A percentile compares a stretch with the other conserved stretches of the same genome.
These are phyloP conservation scores for Cutaneotrichosporon cyanovorans DNA, from an alignment of 1,284 basidiomycete genomes.

Conservation along the genomic window DNA sequence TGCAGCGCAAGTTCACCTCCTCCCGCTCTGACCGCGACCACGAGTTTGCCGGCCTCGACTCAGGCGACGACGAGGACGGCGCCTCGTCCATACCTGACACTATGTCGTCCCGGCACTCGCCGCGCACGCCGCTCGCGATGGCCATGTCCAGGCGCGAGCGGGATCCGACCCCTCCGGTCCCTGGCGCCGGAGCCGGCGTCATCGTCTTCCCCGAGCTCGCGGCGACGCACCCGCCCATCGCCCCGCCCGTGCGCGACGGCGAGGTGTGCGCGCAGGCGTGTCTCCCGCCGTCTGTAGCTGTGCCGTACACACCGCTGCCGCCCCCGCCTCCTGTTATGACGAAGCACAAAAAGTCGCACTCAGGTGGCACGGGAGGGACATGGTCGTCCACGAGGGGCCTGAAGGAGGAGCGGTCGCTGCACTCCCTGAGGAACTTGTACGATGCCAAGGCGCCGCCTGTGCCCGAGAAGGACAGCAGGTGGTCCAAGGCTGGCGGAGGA, in stretches of 20 bases:
- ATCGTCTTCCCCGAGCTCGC: conserved; percentile 23
- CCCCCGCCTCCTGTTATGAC: conserved; percentile 5
- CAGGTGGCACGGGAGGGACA: neutral
- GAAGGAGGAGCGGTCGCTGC: neutral
- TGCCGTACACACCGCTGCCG: conserved; percentile 12
- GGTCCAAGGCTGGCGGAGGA: no score
- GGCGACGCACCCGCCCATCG: conserved; percentile 6
- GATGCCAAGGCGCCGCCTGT: conserved; percentile 2
- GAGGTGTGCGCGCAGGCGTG: conserved; percentile 16
- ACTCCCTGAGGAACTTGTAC: conserved; percentile 4
- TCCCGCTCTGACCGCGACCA: neutral
- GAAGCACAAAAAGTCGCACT: neutral
- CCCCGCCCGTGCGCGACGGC: conserved; percentile 9
- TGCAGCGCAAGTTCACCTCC: conserved; percentile 1
- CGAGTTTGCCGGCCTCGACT: conserved; percentile 4
- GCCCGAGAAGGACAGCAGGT: neutral
- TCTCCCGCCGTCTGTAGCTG: conserved; percentile 10
- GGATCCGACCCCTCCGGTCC: neutral
- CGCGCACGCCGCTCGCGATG: conserved; percentile 4
- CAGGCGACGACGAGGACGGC: conserved; percentile 3
- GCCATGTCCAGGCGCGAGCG: neutral
- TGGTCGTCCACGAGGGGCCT: neutral
- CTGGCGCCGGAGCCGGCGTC: conserved; percentile 11
- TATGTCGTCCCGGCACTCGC: neutral
- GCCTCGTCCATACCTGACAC: no score